phyloP scores from a whole-genome alignment of 1,139 yeast species.

The Candida sanyaensis region DNA sequence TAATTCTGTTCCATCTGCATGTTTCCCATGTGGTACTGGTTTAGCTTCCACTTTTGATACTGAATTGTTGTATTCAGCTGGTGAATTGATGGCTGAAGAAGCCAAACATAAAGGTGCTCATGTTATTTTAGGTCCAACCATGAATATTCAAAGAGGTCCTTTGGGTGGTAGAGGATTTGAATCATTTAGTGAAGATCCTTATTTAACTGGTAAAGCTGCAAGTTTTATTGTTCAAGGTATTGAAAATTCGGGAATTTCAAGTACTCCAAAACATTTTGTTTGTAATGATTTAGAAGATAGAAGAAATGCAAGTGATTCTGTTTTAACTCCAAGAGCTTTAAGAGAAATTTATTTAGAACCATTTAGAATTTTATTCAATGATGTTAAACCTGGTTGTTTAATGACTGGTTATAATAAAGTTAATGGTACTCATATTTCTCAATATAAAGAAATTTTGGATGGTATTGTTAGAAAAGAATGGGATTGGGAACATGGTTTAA shows the following conservation, averaged over 20 bases:
- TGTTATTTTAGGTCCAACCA: slow-evolving; percentile 37
- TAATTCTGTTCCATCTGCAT: slow-evolving; percentile 32
- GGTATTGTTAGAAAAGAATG: slow-evolving; percentile 38
- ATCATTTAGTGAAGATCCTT: slow-evolving; percentile 36
- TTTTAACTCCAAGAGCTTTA: slow-evolving; percentile 57
- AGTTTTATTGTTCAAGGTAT: slow-evolving; percentile 31
- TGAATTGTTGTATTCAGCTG: slow-evolving; percentile 27
- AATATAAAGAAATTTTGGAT: slow-evolving; percentile 39
- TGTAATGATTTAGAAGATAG: slow-evolving; percentile 64
- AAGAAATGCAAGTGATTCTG: slow-evolving; percentile 48
- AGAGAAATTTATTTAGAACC: slow-evolving; percentile 65
- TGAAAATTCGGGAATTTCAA: slow-evolving; percentile 38
- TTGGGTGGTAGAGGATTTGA: slow-evolving; percentile 40
- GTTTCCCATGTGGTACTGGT: slow-evolving; percentile 42
- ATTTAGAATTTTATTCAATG: slow-evolving; percentile 56
- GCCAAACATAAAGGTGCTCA: slow-evolving; percentile 34
- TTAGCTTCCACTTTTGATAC: slow-evolving; percentile 46
- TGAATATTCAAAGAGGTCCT: slow-evolving; percentile 35
- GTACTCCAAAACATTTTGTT: slow-evolving; percentile 61
- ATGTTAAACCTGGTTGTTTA: slow-evolving; percentile 36
- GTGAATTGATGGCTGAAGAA: slow-evolving; percentile 34
- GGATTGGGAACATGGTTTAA: slow-evolving; percentile 47
- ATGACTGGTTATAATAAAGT: slow-evolving; percentile 65
- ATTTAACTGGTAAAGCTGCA: slow-evolving; percentile 32
- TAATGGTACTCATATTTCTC: slow-evolving; percentile 58